Evolutionary conservation across 495 filamentous ascomycete genomes (phyloP).

Genomic region (Chaetomidium leptoderma): DNA sequence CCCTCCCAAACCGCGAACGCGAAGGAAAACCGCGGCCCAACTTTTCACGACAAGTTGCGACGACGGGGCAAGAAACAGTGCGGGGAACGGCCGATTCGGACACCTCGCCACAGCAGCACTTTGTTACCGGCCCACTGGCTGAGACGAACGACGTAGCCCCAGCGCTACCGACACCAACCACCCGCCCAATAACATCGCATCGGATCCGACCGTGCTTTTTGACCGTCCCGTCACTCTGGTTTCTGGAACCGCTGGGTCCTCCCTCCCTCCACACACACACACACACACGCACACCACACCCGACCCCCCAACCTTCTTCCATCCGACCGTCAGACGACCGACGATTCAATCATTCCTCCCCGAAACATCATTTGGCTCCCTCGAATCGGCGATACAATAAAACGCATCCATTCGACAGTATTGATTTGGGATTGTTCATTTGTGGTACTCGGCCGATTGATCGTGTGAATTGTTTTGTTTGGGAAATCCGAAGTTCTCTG

Average conservation of each 20-base stretch:
- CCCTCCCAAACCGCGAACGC: neutral
- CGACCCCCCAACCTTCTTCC: neutral
- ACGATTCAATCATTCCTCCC: neutral
- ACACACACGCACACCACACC: neutral
- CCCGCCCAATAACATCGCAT: slow-evolving; percentile 27
- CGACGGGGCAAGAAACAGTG: neutral
- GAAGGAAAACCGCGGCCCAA: slow-evolving; percentile 2
- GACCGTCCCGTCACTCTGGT: slow-evolving; percentile 32
- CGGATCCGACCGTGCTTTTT: slow-evolving; percentile 25
- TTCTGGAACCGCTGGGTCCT: slow-evolving; percentile 30
- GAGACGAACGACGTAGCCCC: slow-evolving; percentile 28
- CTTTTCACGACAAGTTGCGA: neutral
- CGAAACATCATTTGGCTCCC: neutral
- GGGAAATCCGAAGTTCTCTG: neutral
- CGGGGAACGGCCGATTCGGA: slow-evolving; percentile 8
- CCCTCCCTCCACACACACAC: slow-evolving; percentile 8
- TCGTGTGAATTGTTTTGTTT: slow-evolving; percentile 2
- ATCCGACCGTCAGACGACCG: slow-evolving; percentile 1
- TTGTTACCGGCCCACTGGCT: slow-evolving; percentile 19
- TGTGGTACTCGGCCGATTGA: slow-evolving; percentile 5
- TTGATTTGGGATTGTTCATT: neutral
- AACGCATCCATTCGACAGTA: neutral
- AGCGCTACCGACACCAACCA: slow-evolving; percentile 13
- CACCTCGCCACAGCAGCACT: slow-evolving; percentile 11
- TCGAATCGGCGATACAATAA: neutral